Evolutionary conservation across 768 basidiomycete genomes (phyloP).

Genomic region (Holtermanniella nyarrowii): DNA sequence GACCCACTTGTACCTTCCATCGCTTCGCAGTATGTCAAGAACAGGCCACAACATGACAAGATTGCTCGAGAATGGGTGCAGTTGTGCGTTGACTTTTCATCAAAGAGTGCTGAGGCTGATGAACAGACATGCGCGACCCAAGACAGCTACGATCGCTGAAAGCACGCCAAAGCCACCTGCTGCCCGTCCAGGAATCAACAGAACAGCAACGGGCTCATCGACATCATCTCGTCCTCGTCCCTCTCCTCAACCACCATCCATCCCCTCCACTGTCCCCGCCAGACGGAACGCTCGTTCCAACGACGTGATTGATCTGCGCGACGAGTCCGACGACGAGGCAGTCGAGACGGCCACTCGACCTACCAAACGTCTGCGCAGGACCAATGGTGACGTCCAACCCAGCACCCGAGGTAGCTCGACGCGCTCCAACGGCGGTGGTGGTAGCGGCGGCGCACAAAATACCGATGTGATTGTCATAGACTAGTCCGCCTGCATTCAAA

Average conservation of each 20-base stretch:
- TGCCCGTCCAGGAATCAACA: neutral
- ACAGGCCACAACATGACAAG: slow-evolving; percentile 58
- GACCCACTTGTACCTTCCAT: slow-evolving; percentile 38
- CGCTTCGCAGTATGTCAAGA: slow-evolving; percentile 29
- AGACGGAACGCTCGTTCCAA: slow-evolving; percentile 1
- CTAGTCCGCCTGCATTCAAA: neutral
- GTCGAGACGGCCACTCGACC: neutral
- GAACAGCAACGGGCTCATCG: neutral
- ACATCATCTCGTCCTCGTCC: neutral
- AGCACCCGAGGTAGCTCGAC: neutral
- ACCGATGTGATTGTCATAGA: neutral
- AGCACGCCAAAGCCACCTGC: neutral
- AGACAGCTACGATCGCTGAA: neutral
- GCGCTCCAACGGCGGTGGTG: neutral
- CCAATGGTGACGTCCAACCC: neutral
- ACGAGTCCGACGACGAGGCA: slow-evolving; percentile 1
- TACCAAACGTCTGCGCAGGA: neutral
- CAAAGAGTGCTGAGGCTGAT: neutral
- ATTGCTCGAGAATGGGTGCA: slow-evolving; percentile 72
- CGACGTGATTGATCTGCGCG: slow-evolving; percentile 7
- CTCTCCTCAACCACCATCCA: neutral
- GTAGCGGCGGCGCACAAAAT: too few relatives aligned
- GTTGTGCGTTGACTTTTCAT: slow-evolving; percentile 17
- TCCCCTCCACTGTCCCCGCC: slow-evolving; percentile 3
- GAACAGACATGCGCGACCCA: slow-evolving; percentile 12